Evolutionary conservation across 2,329 filamentous ascomycete genomes (phyloP).

Genomic region (Hymenoscyphus occultus): DNA sequence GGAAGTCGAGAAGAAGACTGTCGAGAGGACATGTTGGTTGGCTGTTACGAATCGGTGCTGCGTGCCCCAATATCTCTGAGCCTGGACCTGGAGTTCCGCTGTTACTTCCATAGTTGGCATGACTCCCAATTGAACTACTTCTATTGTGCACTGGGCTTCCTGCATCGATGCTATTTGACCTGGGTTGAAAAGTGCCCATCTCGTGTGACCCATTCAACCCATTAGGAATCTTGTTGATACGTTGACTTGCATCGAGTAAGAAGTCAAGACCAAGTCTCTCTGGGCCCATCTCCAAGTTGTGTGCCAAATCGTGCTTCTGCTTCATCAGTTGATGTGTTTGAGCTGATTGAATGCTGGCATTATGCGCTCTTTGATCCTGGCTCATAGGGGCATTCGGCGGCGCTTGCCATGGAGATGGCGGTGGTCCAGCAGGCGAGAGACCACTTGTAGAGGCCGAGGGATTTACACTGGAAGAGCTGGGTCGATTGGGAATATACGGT

Average conservation of each 20-base stretch:
- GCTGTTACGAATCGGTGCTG: conserved; percentile 52
- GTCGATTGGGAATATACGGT: conserved; percentile 31
- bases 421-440: conserved; percentile 38
- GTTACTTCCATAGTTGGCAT: conserved; percentile 27
- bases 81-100: conserved; percentile 28
- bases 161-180: conserved; percentile 16
- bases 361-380: conserved; percentile 31
- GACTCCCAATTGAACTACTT: conserved; percentile 27
- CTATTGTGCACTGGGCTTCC: conserved; percentile 26
- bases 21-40: conserved; percentile 74
- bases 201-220: conserved; percentile 49
- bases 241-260: conserved; percentile 60
- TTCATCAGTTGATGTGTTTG: conserved; percentile 38
- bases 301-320: conserved; percentile 49
- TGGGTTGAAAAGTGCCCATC: conserved; percentile 31
- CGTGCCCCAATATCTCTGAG: conserved; percentile 26
- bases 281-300: conserved; percentile 57
- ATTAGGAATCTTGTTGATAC: conserved; percentile 51
- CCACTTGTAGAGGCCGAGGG: conserved; percentile 42
- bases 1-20: conserved; percentile 74
- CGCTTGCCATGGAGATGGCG: conserved; percentile 30
- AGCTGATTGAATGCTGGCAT: conserved; percentile 34
- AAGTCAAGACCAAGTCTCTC: conserved; percentile 73
- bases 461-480: conserved; percentile 36
- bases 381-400: conserved; percentile 31